These are phyloP conservation scores for Tolypocladium album DNA, from an alignment of 2,329 filamentous ascomycete species.

Conservation along the genomic window DNA sequence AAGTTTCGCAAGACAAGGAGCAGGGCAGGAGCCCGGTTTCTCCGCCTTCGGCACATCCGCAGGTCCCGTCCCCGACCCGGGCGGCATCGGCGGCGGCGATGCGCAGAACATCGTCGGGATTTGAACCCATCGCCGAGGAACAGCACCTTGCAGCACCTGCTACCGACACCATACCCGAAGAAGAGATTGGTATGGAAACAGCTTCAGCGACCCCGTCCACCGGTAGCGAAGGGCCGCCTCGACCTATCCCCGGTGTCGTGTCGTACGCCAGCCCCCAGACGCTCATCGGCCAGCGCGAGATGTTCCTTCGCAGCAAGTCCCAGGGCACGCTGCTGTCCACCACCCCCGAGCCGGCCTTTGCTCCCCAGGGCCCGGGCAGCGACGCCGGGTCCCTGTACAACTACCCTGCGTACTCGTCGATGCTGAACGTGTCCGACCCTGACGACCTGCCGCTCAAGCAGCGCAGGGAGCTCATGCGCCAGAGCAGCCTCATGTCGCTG, in stretches of 20 bases:
- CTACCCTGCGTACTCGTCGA: constrained; percentile 19
- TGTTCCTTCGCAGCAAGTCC: constrained; percentile 41
- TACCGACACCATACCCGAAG: constrained; percentile 6
- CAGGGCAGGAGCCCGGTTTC: constrained; percentile 10
- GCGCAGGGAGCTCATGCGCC: constrained; percentile 50
- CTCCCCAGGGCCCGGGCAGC: constrained; percentile 18
- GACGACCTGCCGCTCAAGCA: constrained; percentile 66
- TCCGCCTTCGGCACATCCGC: constrained; percentile 9
- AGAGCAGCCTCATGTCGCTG: constrained; percentile 30
- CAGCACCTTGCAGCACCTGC: constrained; percentile 6
- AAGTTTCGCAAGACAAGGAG: neutral
- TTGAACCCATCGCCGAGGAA: constrained; percentile 36
- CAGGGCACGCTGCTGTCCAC: constrained; percentile 25
- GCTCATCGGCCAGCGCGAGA: constrained; percentile 44
- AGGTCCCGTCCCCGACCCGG: neutral
- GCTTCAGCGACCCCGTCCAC: constrained; percentile 10
- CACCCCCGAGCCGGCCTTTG: constrained; percentile 14
- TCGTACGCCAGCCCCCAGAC: constrained; percentile 44
- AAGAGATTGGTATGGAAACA: neutral
- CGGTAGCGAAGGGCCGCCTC: constrained; percentile 11
- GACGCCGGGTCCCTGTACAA: constrained; percentile 31
- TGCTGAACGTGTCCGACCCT: constrained; percentile 28
- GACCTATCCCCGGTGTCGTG: constrained; percentile 32
- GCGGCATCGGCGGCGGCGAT: constrained; percentile 2
- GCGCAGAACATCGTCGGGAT: constrained; percentile 16